Conservation (phyloP, 2,329 filamentous ascomycete species). For the Fusarium sp. region DNA sequence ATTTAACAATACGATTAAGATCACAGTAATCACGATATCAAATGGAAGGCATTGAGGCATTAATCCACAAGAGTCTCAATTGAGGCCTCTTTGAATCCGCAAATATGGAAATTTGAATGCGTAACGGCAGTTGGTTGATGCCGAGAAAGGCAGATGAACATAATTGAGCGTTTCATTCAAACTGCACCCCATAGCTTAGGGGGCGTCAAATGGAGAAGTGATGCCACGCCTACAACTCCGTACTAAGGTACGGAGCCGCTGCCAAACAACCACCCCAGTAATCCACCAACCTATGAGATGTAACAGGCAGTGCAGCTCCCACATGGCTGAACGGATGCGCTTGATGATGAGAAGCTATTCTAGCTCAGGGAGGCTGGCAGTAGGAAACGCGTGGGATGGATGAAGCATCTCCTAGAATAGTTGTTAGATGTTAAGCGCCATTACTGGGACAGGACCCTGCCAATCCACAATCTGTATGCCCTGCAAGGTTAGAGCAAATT, state of each 20-base stretch:
- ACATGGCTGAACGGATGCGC: conserved; percentile 36
- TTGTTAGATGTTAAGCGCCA: background rate
- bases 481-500: conserved; percentile 1
- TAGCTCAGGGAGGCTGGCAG: conserved; percentile 14
- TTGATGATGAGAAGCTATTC: conserved; percentile 22
- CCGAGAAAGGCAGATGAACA: conserved; percentile 14
- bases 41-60: background rate
- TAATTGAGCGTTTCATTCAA: conserved; percentile 13
- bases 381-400: conserved; percentile 20
- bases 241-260: conserved; percentile 42
- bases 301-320: conserved; percentile 18
- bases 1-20: background rate
- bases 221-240: conserved; percentile 1
- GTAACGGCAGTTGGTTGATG: conserved; percentile 33
- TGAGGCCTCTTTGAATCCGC: background rate
- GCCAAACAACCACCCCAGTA: conserved; percentile 34
- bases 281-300: conserved; percentile 36
- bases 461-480: conserved; percentile 8
- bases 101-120: conserved; percentile 7
- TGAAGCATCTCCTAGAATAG: conserved; percentile 17
- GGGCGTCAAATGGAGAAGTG: conserved; percentile 12
- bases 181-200: conserved; percentile 1
- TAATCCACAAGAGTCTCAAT: background rate
- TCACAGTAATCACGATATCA: background rate
- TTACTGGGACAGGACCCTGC: conserved; percentile 3